These are phyloP conservation scores for Phragmites australis DNA, from an alignment of 176 grass and related monocot species.

Conservation along the genomic window DNA sequence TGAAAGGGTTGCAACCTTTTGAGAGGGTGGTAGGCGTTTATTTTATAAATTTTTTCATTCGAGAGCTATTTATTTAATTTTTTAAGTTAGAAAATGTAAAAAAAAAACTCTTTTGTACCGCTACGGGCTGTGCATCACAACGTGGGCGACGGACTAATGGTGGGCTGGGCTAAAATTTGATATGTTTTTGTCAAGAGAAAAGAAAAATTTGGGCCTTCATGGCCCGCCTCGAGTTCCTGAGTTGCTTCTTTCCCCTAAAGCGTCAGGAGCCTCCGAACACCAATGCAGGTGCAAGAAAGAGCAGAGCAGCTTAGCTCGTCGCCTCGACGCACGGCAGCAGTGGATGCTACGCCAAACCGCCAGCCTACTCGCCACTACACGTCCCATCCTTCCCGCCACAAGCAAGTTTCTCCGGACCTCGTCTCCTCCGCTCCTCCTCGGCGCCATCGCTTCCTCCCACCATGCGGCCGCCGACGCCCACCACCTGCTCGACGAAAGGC, in stretches of 20 bases:
- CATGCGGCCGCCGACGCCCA: conserved; percentile 9
- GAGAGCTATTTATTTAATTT: no score
- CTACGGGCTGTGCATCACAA: neutral
- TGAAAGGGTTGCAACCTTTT: no score
- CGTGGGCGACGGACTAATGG: neutral
- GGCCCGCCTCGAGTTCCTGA: no score
- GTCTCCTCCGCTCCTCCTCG: neutral
- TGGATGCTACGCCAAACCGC: conserved; percentile 37
- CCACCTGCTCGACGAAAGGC: conserved; percentile 49
- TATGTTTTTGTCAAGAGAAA: neutral
- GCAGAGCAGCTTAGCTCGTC: neutral
- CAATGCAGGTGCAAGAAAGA: neutral
- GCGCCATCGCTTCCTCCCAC: neutral
- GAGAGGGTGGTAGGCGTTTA: no score
- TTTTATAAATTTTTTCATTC: no score
- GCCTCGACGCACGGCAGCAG: neutral
- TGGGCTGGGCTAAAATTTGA: neutral
- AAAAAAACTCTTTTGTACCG: no score
- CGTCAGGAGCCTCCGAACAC: no score
- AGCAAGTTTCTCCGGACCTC: neutral
- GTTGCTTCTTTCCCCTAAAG: no score
- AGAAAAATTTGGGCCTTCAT: neutral
- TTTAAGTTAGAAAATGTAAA: no score
- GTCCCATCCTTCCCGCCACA: neutral
- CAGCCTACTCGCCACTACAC: neutral